Evolutionary conservation across 345 rosid species (phyloP).

Genomic region (Pugionium cornutum): DNA sequence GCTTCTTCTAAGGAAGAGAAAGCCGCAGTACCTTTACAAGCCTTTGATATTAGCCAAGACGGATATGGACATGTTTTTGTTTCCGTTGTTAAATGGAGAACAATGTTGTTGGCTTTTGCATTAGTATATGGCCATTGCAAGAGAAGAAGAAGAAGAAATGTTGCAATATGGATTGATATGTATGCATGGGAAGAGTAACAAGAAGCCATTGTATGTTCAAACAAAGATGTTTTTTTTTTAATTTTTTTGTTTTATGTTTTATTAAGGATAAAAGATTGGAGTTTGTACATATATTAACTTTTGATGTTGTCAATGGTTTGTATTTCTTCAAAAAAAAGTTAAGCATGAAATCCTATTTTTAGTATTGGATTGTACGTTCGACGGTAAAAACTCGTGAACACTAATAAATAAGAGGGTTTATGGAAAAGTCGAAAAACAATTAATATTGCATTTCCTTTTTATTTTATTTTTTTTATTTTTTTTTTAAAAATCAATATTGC

Average conservation of each 20-base stretch:
- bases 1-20: constrained; percentile 30
- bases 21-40: constrained; percentile 37
- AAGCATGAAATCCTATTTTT: constrained; percentile 7
- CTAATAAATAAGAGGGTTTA: not conserved
- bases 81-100: not conserved
- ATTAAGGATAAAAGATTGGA: not conserved
- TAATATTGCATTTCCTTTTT: no score
- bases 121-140: constrained; percentile 8
- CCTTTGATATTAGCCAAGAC: constrained; percentile 25
- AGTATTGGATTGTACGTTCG: not conserved
- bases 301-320: not conserved
- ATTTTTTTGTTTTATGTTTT: not conserved
- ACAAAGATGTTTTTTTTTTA: not conserved
- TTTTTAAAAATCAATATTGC: no score
- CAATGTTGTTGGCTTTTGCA: constrained; percentile 6
- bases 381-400: not conserved
- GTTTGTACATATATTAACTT: constrained; percentile 3
- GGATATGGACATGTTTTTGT: constrained; percentile 31
- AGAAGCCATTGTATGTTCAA: constrained; percentile 18
- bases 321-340: not conserved
- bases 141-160: constrained; percentile 31
- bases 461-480: no score
- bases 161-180: constrained; percentile 19
- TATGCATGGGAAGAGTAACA: not conserved
- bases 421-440: not conserved